Evolutionary conservation across 805 yeast species (phyloP).

Genomic region (Clavispora phyllophila): DNA sequence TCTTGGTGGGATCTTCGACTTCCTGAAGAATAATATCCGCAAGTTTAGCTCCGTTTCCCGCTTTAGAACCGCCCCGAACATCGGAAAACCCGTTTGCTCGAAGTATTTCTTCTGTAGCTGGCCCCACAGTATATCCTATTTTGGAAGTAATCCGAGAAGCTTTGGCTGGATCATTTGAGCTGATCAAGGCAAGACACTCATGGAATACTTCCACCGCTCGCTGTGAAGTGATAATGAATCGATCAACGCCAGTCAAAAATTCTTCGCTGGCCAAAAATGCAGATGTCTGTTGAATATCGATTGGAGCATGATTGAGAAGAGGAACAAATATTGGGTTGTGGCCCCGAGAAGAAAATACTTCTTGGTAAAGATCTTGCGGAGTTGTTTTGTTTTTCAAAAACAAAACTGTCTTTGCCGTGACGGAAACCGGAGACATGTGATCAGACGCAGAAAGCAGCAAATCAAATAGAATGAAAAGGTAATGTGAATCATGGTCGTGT

Average conservation of each 20-base stretch:
- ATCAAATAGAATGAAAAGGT: neutral
- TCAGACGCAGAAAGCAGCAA: neutral
- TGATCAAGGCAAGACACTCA: slow-evolving; percentile 31
- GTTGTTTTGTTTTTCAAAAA: slow-evolving; percentile 72
- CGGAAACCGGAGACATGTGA: slow-evolving; percentile 24
- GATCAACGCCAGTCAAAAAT: slow-evolving; percentile 38
- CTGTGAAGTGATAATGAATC: slow-evolving; percentile 80
- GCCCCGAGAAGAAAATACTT: slow-evolving; percentile 30
- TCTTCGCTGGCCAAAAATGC: slow-evolving; percentile 38
- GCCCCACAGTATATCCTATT: slow-evolving; percentile 84
- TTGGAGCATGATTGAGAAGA: slow-evolving; percentile 59
- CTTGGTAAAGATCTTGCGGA: slow-evolving; percentile 64
- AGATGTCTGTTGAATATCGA: slow-evolving; percentile 43
- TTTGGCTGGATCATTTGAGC: slow-evolving; percentile 8
- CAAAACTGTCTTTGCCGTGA: slow-evolving; percentile 30
- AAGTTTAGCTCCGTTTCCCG: slow-evolving; percentile 76
- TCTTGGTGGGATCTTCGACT: slow-evolving; percentile 19
- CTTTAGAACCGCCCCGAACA: slow-evolving; percentile 65
- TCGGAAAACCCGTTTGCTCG: slow-evolving; percentile 57
- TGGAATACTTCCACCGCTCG: slow-evolving; percentile 82
- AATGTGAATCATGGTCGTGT: neutral
- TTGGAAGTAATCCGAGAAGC: slow-evolving; percentile 33
- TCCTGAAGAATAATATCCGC: slow-evolving; percentile 55
- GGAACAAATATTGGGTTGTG: slow-evolving; percentile 61
- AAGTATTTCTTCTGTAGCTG: slow-evolving; percentile 69